Conservation (phyloP, 2,329 filamentous ascomycete species). For the Fusarium mangiferae region DNA sequence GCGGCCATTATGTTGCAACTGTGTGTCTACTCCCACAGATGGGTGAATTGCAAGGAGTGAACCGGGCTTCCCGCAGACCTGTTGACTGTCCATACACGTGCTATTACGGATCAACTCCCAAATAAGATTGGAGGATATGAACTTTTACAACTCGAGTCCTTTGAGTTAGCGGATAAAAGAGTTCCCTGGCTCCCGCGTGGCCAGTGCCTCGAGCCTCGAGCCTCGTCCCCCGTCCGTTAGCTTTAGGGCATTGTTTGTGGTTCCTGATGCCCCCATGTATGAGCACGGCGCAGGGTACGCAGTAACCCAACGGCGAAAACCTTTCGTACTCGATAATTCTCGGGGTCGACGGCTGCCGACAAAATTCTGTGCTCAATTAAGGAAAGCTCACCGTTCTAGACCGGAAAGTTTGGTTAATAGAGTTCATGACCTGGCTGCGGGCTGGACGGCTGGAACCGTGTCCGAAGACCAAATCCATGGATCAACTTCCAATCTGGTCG, state of each 20-base stretch:
- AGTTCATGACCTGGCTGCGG: constrained; percentile 29
- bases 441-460: constrained; percentile 29
- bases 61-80: neutral
- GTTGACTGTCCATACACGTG: neutral
- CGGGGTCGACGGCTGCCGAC: constrained; percentile 8
- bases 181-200: constrained; percentile 39
- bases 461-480: constrained; percentile 19
- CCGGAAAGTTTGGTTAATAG: constrained; percentile 20
- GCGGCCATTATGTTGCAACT: neutral
- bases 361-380: constrained; percentile 1
- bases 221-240: constrained; percentile 8
- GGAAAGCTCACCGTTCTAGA: constrained; percentile 28
- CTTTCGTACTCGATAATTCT: constrained; percentile 1
- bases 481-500: constrained; percentile 36
- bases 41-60: neutral
- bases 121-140: constrained; percentile 11
- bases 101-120: constrained; percentile 16
- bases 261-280: constrained; percentile 27
- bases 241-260: constrained; percentile 5
- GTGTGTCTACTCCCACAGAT: neutral
- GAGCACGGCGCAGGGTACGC: neutral
- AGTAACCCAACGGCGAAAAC: constrained; percentile 4
- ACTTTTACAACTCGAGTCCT: constrained; percentile 20
- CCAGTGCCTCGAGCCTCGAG: constrained; percentile 33
- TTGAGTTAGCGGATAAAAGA: constrained; percentile 34